These are phyloP conservation scores for Cucurbita argyrosperma DNA, from an alignment of 306 rosid species.

Conservation along the genomic window DNA sequence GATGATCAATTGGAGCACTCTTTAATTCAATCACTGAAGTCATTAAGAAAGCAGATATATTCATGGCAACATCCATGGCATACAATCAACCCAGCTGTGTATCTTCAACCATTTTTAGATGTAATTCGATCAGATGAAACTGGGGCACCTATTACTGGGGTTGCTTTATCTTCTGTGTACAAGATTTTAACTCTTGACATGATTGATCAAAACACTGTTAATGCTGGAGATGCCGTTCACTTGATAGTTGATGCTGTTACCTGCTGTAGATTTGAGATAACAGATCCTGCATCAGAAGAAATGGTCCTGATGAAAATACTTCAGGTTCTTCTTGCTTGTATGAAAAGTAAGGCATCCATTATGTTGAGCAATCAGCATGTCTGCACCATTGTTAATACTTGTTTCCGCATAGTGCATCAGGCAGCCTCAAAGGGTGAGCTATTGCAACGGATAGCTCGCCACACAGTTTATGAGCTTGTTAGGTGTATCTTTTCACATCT, in stretches of 20 bases:
- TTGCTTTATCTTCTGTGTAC: slow-evolving; percentile 83
- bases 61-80: slow-evolving; percentile 92
- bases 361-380: slow-evolving; percentile 95
- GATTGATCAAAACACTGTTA: slow-evolving; percentile 72
- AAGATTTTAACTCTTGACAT: slow-evolving; percentile 83
- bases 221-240: slow-evolving; percentile 86
- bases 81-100: slow-evolving; percentile 62
- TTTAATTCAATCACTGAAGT: slow-evolving; percentile 77
- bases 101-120: slow-evolving; percentile 92
- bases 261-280: slow-evolving; percentile 92
- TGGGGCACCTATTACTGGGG: slow-evolving; percentile 86
- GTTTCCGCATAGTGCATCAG: slow-evolving; percentile 95
- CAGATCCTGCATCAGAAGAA: slow-evolving; percentile 90
- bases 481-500: slow-evolving; percentile 90
- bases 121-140: slow-evolving; percentile 94
- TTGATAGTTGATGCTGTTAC: slow-evolving; percentile 92
- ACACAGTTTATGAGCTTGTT: slow-evolving; percentile 85
- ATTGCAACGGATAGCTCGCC: slow-evolving; percentile 81
- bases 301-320: slow-evolving; percentile 88
- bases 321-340: slow-evolving; percentile 88
- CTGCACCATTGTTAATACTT: slow-evolving; percentile 91
- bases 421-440: slow-evolving; percentile 83
- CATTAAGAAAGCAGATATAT: slow-evolving; percentile 67
- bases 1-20: slow-evolving; percentile 95
- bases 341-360: slow-evolving; percentile 89